Conservation (phyloP, 2,329 filamentous ascomycete species). For the Scopulariopsis brevicaulis region DNA sequence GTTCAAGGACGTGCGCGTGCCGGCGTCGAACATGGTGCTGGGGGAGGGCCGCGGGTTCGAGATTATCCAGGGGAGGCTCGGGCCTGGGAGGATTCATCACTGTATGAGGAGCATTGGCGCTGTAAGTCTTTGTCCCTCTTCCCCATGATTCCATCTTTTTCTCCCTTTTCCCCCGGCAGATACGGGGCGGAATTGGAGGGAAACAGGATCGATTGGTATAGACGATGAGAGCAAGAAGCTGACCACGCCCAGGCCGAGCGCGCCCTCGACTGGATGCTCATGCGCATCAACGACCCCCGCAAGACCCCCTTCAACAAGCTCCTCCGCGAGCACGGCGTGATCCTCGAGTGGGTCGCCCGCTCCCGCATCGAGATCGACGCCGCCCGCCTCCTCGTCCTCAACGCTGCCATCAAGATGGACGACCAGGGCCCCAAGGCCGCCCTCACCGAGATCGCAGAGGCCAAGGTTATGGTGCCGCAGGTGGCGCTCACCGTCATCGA, state of each 20-base stretch:
- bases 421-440: conserved; percentile 78
- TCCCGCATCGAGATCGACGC: conserved; percentile 91
- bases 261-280: conserved; percentile 89
- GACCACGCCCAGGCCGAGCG: conserved; percentile 52
- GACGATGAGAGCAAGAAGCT: neutral
- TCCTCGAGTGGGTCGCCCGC: conserved; percentile 88
- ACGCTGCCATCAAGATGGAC: conserved; percentile 93
- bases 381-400: conserved; percentile 79
- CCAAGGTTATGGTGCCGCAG: conserved; percentile 82
- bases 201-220: neutral
- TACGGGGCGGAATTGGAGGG: no score
- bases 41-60: conserved; percentile 93
- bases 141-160: conserved; percentile 6
- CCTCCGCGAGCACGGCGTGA: conserved; percentile 81
- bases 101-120: conserved; percentile 92
- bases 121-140: conserved; percentile 26
- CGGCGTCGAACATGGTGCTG: conserved; percentile 72
- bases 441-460: conserved; percentile 86
- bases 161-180: neutral
- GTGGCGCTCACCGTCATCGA: conserved; percentile 82
- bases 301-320: conserved; percentile 90
- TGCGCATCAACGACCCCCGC: conserved; percentile 80
- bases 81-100: conserved; percentile 94
- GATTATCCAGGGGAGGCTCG: conserved; percentile 94
- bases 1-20: conserved; percentile 85